Evolutionary conservation across 2,329 filamentous ascomycete genomes (phyloP).

Genomic region (Rhexocercosporidium sp.): DNA sequence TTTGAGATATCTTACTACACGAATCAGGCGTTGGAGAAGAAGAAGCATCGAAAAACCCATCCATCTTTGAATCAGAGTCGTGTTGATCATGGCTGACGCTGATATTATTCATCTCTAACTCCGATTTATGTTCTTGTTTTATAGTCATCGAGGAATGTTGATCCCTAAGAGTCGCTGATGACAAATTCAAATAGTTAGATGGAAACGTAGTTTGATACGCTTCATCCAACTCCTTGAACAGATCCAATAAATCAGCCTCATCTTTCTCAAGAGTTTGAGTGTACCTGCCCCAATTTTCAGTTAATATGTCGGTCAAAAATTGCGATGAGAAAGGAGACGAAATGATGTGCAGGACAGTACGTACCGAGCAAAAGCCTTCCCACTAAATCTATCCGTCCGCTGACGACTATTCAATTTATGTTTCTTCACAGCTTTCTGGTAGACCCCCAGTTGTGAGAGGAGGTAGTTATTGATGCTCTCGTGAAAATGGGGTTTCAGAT

Average conservation of each 20-base stretch:
- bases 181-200: too few relatives aligned
- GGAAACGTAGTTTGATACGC: neutral
- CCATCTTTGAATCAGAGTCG: neutral
- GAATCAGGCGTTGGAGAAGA: neutral
- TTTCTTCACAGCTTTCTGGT: neutral
- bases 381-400: neutral
- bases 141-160: too few relatives aligned
- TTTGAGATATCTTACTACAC: too few relatives aligned
- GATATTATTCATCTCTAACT: too few relatives aligned
- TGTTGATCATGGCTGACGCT: too few relatives aligned
- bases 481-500: neutral
- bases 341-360: neutral
- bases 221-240: neutral
- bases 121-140: too few relatives aligned
- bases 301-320: too few relatives aligned
- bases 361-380: neutral
- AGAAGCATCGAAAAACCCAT: neutral
- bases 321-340: too few relatives aligned
- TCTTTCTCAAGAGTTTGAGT: neutral
- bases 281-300: neutral
- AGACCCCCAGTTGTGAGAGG: neutral
- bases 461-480: neutral
- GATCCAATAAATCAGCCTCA: neutral
- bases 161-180: too few relatives aligned
- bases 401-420: neutral